These are phyloP conservation scores for Gastrolobium villosum DNA, from an alignment of 306 rosid genomes.

Conservation along the genomic window DNA sequence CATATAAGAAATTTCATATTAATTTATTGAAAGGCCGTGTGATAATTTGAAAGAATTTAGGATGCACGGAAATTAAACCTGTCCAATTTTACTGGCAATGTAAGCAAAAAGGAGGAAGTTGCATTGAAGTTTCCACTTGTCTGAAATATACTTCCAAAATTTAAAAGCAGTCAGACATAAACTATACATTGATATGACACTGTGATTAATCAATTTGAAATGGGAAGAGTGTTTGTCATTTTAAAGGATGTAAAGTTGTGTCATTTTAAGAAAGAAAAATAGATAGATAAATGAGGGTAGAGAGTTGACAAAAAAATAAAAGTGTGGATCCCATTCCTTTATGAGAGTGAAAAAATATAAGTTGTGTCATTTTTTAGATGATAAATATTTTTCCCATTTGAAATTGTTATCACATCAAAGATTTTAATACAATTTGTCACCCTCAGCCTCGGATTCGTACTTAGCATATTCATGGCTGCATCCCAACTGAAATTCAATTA, in stretches of 20 bases:
- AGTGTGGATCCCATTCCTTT: too few relatives aligned
- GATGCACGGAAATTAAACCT: not conserved
- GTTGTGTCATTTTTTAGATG: too few relatives aligned
- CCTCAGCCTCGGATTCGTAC: not conserved
- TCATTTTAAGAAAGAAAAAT: too few relatives aligned
- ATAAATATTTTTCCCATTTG: too few relatives aligned
- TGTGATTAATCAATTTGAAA: not conserved
- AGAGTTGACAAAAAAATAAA: too few relatives aligned
- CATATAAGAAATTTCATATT: too few relatives aligned
- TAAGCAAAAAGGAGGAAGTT: slow-evolving; percentile 28
- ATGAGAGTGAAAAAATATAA: too few relatives aligned
- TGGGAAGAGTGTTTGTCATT: too few relatives aligned
- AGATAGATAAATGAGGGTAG: too few relatives aligned
- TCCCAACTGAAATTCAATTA: not conserved
- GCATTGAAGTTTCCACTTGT: slow-evolving; percentile 42
- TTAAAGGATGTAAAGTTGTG: too few relatives aligned
- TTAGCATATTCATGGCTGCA: not conserved
- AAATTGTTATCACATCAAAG: not conserved
- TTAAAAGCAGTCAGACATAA: not conserved
- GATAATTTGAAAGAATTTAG: not conserved
- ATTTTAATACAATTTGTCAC: not conserved
- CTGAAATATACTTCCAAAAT: slow-evolving; percentile 3
- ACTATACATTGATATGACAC: not conserved
- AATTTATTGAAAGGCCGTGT: not conserved
- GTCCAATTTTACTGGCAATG: not conserved